Evolutionary conservation across 2,329 filamentous ascomycete genomes (phyloP), one percentile per base, ranked within the genome.

Genomic region (Leptographium lundbergii): DNA sequence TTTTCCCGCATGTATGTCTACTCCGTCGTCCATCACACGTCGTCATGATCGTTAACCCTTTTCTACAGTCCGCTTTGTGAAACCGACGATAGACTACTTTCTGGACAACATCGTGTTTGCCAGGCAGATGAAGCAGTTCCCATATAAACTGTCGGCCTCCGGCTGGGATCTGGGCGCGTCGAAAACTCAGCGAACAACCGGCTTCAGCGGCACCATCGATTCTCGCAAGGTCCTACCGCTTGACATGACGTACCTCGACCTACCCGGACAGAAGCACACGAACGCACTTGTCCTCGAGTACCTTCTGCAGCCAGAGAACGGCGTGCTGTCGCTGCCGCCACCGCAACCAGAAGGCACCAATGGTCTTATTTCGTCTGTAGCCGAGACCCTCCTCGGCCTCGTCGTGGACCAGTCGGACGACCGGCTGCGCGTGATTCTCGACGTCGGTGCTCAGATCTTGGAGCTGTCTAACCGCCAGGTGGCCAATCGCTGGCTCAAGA

Each of bases 191-290:
- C 73, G 77, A 0, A 83, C 77, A 0, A 84, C 81, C 0, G 87
- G 86, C 0, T 90, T 90, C 65, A 87, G 83, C 58, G 86, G 86
- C 0, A 90, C 86, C 0, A 85, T 83, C 27, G 86, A 89, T 63
- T 81, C 79, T 0, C 69, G 75, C 13, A 71, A 75, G n/a, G 65
- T 85, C 0, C 71, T 89, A 0, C 85, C 86, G 0, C 64, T 85
- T 0, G 70, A 65, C 0, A 74, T 89, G 0, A 64, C 71, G 0
- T 82, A 88, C 34, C 69, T 79, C 0, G 81, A 88, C 39, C 71
- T 85, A 0, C 65, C 69, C 0, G 69, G 71, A 0, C 81, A 87
- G 45, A 71, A 70, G 1, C 82, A 87, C 56, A 91, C 86, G 0
- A 89, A 89, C 63, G 86, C 86, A 0, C 66, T 82, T 5, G 86